phyloP scores from a whole-genome alignment of 371 early-diverging fungal species.

The Dinochytrium kinnereticum region DNA sequence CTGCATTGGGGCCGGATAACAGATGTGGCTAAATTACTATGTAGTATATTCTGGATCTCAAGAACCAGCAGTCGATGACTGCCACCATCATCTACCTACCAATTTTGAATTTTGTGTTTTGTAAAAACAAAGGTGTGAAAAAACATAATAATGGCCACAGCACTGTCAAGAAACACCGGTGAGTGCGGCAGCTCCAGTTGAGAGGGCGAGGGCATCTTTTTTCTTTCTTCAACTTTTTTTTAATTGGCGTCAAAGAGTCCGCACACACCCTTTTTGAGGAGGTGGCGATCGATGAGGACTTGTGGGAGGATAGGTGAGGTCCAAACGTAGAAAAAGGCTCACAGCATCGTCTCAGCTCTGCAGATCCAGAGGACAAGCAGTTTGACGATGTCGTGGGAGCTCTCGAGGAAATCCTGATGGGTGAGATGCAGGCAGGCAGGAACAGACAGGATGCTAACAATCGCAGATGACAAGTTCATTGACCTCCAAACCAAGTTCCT shows the following conservation, averaged over 20 bases:
- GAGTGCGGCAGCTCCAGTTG: not conserved
- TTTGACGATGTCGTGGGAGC: slow-evolving; percentile 53
- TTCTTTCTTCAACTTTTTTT: not conserved
- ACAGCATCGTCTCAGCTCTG: not conserved
- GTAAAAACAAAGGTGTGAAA: too few relatives aligned
- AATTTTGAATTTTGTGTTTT: too few relatives aligned
- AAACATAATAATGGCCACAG: not conserved
- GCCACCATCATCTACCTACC: too few relatives aligned
- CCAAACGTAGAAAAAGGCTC: not conserved
- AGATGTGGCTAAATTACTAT: too few relatives aligned
- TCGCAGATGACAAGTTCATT: slow-evolving; percentile 47
- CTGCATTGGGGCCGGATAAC: too few relatives aligned
- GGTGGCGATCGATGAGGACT: not conserved
- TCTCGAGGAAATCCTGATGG: slow-evolving; percentile 55
- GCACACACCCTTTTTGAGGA: slow-evolving; percentile 10
- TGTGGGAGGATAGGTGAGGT: slow-evolving; percentile 15
- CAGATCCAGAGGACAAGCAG: slow-evolving; percentile 35
- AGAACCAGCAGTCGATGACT: too few relatives aligned
- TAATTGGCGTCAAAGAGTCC: too few relatives aligned
- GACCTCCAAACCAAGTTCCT: slow-evolving; percentile 42
- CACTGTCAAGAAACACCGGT: not conserved
- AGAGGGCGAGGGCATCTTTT: not conserved
- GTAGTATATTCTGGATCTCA: too few relatives aligned
- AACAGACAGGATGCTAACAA: not conserved
- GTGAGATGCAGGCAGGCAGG: slow-evolving; percentile 15